Evolutionary conservation across 495 filamentous ascomycete genomes (phyloP).

Genomic region (Daldinia vernicosa): DNA sequence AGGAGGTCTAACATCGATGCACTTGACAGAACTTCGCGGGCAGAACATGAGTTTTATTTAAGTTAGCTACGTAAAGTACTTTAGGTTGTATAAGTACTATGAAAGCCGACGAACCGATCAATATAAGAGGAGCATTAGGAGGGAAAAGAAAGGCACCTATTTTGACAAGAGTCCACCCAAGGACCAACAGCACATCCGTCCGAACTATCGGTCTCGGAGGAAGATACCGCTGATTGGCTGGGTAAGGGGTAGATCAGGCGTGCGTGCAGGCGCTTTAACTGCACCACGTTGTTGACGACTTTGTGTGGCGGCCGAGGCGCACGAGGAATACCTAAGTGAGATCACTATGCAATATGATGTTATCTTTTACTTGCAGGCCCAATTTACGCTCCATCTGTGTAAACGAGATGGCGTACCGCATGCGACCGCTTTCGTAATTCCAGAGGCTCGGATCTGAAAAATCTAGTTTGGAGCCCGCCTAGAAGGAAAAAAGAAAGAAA

Average conservation of each 20-base stretch:
- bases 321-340: constrained; percentile 27
- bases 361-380: constrained; percentile 28
- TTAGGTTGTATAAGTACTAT: constrained; percentile 6
- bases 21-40: constrained; percentile 17
- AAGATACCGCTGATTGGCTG: constrained; percentile 38
- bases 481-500: background rate
- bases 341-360: constrained; percentile 43
- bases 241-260: constrained; percentile 42
- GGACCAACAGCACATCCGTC: constrained; percentile 39
- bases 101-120: constrained; percentile 24
- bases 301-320: constrained; percentile 28
- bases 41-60: constrained; percentile 26
- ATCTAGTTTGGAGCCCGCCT: constrained; percentile 28
- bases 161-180: constrained; percentile 31
- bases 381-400: constrained; percentile 24
- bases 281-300: constrained; percentile 38
- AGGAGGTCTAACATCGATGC: constrained; percentile 25
- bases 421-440: constrained; percentile 33
- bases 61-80: background rate
- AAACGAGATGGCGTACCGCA: constrained; percentile 29
- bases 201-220: constrained; percentile 31
- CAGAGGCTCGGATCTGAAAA: constrained; percentile 22
- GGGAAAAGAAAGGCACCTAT: constrained; percentile 13
- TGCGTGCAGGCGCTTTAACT: constrained; percentile 42
- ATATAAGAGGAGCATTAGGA: constrained; percentile 22